Evolutionary conservation across 352 stramenopile species (phyloP).

Genomic region (Phytophthora europaea): DNA sequence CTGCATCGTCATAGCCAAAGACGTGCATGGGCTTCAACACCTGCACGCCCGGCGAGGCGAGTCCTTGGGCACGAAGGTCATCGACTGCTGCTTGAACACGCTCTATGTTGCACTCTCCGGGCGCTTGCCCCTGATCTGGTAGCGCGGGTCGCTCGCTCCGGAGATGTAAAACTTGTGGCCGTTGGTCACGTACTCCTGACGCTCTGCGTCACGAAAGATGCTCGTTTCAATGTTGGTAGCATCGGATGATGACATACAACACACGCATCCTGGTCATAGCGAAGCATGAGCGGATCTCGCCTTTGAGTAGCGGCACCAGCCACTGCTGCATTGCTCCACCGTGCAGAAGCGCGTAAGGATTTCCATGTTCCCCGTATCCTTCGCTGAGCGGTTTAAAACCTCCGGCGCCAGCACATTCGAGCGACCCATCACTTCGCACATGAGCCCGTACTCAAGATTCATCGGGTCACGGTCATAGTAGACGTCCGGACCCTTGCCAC

Average conservation of each 20-base stretch:
- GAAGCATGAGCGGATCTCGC: constrained; percentile 95
- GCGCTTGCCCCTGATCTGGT: constrained; percentile 91
- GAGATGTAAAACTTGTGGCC: constrained; percentile 98
- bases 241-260: no score
- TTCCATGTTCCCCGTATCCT: constrained; percentile 99
- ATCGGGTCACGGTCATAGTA: constrained; percentile 82
- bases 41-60: constrained; percentile 91
- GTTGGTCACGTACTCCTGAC: constrained; percentile 94
- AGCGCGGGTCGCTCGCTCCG: constrained; percentile 96
- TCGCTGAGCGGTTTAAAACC: constrained; percentile 97
- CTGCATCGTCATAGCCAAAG: constrained; percentile 98
- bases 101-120: constrained; percentile 37
- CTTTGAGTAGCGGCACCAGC: constrained; percentile 94
- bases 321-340: constrained; percentile 93
- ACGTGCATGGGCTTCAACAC: constrained; percentile 92
- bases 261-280: constrained; percentile 98
- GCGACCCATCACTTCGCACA: constrained; percentile 97
- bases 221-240: constrained; percentile 96
- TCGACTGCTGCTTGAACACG: constrained; percentile 84
- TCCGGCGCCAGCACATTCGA: constrained; percentile 92
- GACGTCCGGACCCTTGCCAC: constrained; percentile 50
- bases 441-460: constrained; percentile 96
- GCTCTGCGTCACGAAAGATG: constrained; percentile 75
- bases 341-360: constrained; percentile 96
- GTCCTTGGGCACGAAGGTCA: constrained; percentile 95